phyloP scores from a whole-genome alignment of 192 early-diverging fungal species.

The Funneliformis mosseae region DNA sequence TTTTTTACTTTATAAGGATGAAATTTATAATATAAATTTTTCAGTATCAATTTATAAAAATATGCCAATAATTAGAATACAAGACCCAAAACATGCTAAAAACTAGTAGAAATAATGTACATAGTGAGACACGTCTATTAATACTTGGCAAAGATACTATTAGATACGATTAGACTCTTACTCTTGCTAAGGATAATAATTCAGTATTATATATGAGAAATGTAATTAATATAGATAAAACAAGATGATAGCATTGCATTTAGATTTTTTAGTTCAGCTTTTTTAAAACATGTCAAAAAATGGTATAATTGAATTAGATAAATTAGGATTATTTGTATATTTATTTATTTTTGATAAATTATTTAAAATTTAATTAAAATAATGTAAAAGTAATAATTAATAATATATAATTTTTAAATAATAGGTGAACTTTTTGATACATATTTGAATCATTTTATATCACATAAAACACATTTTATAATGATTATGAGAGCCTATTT shows the following conservation, averaged over 20 bases:
- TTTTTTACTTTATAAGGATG: not conserved
- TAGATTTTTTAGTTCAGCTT: not conserved
- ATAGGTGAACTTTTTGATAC: not conserved
- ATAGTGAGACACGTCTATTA: not conserved
- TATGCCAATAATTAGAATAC: not conserved
- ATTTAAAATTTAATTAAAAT: not conserved
- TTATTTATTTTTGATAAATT: not conserved
- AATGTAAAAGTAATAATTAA: not conserved
- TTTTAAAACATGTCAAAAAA: not conserved
- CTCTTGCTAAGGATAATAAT: not conserved
- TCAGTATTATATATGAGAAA: not conserved
- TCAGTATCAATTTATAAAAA: not conserved
- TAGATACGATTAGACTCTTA: not conserved
- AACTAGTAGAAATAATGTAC: not conserved
- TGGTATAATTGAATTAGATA: not conserved
- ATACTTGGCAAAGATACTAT: not conserved
- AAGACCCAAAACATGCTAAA: not conserved
- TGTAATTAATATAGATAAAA: not conserved
- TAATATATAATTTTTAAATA: not conserved
- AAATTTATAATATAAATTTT: not conserved
- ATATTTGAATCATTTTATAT: not conserved
- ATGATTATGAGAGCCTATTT: constrained; percentile 1
- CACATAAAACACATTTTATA: not conserved
- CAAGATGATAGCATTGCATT: not conserved
- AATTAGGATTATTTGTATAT: not conserved